Base-by-base conservation (phyloP, 768 basidiomycete species). In the Tricholomella constricta region DNA sequence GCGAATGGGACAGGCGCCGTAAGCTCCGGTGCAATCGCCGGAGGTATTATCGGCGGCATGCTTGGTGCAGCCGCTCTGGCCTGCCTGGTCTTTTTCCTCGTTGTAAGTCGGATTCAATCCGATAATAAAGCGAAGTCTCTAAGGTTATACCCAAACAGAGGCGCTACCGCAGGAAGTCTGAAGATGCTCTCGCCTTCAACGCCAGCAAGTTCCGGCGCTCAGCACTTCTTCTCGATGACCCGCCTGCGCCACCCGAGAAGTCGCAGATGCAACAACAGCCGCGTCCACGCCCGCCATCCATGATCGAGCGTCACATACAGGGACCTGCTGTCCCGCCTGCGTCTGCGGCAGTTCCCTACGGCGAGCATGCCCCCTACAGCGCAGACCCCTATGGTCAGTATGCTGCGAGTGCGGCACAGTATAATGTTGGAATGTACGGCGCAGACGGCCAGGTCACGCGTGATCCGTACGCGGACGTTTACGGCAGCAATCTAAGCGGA, bases 121-220 rank as follows among this genome's bases (percentile, higher is more conserved):
- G 10, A n/a, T 40, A 40, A 9, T 7, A n/a, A 9, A 8, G 19
- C 15, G 11, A 15, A 9, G 12, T 15, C 19, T 22, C 25, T 43
- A 15, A 47, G 26, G 10, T 19, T 26, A 43, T 26, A 12, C 9
- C 29, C 11, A 15, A 19, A 14, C 45, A 75, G 68, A 74, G 76
- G 31, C 74, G 71, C 19, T 67, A 71, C 46, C 70, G 70, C 38
- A 65, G 57, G 46, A 68, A 60, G 38, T 65, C 60, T 20, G 62
- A 65, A 5, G 74, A 74, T 0, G 65, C 72, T 29, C 65, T 67
- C 45, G 69, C 55, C 14, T 86, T 84, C 66, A 76, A 79, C 45
- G 67, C 81, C 1, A 68, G 73, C 48, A 74, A 73, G 14, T 84
- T 84, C 70, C 77, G 77, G 27, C 78, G 79, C 55, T 84, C 83